phyloP scores from a whole-genome alignment of 2,329 filamentous ascomycete genomes.

The Akanthomyces muscarius region DNA sequence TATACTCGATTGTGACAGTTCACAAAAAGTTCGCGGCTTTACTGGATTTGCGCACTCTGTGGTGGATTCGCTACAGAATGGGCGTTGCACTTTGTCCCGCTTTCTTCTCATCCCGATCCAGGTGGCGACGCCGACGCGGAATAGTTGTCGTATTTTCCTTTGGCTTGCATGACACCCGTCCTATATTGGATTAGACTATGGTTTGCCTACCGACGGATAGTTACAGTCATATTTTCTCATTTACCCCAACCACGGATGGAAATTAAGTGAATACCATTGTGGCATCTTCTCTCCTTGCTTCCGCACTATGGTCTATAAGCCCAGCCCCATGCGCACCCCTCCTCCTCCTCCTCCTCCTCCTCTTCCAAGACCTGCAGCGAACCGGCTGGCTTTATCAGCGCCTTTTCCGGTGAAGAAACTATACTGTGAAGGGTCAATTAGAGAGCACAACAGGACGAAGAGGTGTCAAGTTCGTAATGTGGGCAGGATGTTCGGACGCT shows the following conservation, averaged over 20 bases:
- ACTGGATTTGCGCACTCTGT: not conserved
- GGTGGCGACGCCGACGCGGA: not conserved
- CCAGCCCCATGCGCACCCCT: not conserved
- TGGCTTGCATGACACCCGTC: not conserved
- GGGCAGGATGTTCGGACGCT: not conserved
- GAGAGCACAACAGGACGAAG: too few species aligned
- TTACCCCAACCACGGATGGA: too few species aligned
- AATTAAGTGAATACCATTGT: not conserved
- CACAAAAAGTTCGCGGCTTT: not conserved
- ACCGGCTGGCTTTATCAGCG: not conserved
- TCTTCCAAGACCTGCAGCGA: not conserved
- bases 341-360: not conserved
- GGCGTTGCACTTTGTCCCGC: not conserved
- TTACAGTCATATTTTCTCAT: too few species aligned
- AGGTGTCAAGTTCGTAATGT: not conserved
- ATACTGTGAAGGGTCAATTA: not conserved
- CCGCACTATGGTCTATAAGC: not conserved
- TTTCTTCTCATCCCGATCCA: not conserved
- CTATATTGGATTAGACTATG: too few species aligned
- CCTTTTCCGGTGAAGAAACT: not conserved
- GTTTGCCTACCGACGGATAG: too few species aligned
- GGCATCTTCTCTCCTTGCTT: conserved; percentile 8
- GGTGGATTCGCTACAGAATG: not conserved
- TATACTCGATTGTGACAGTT: not conserved
- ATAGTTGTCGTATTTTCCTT: too few species aligned